Conservation (phyloP, 345 rosid genomes). For the Stellera chamaejasme region DNA sequence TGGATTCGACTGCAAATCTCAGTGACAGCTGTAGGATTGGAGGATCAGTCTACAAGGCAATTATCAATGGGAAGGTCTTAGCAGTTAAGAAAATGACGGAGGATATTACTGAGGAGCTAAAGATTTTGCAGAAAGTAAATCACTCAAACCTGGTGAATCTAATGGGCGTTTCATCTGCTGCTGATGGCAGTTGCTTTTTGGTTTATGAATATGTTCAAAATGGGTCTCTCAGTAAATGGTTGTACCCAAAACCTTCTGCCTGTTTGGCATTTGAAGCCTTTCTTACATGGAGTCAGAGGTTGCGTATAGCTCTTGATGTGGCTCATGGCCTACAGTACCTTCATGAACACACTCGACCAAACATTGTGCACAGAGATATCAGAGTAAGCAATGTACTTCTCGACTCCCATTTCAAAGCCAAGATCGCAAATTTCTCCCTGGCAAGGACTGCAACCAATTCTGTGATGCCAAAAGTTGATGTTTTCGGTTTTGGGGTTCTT, state of each 20-base stretch:
- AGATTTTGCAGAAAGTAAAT: conserved; percentile 47
- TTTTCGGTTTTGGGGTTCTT: conserved; percentile 51
- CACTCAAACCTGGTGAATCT: conserved; percentile 59
- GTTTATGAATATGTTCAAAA: conserved; percentile 58
- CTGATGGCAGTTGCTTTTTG: conserved; percentile 34
- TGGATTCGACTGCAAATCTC: conserved; percentile 42
- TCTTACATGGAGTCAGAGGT: conserved; percentile 48
- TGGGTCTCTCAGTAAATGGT: conserved; percentile 48
- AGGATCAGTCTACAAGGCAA: conserved; percentile 42
- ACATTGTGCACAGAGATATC: conserved; percentile 45
- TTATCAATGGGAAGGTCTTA: conserved; percentile 31
- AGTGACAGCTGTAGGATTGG: conserved; percentile 34
- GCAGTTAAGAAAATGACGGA: conserved; percentile 43
- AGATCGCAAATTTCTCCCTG: conserved; percentile 47
- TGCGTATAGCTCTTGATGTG: conserved; percentile 43
- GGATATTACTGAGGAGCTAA: conserved; percentile 36
- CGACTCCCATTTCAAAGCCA: conserved; percentile 45
- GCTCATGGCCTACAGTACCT: conserved; percentile 55
- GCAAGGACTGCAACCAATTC: conserved; percentile 28
- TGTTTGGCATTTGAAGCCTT: conserved; percentile 17
- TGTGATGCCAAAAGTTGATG: conserved; percentile 39
- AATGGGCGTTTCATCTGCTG: conserved; percentile 36
- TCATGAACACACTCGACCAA: conserved; percentile 58
- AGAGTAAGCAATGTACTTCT: conserved; percentile 45
- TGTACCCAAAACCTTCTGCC: conserved; percentile 24